Conservation (phyloP, 1,139 yeast genomes). For the Saccharomyces pastorianus region DNA sequence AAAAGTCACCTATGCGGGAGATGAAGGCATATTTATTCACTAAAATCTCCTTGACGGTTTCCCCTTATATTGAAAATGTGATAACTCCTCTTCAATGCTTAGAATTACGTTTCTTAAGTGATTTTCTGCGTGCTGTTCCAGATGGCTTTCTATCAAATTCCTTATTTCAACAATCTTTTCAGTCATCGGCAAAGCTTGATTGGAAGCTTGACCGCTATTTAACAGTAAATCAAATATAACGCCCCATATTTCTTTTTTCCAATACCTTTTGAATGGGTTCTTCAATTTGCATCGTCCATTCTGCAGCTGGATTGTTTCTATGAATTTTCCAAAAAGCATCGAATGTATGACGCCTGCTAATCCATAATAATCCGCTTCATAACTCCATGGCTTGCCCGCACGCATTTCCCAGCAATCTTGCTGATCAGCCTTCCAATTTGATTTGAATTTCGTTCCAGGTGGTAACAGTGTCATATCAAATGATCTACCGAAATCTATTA, state of each 20-base stretch:
- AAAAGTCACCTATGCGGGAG: neutral
- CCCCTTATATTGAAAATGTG: neutral
- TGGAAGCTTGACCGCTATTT: constrained; percentile 42
- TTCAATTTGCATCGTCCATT: constrained; percentile 35
- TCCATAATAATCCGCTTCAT: constrained; percentile 81
- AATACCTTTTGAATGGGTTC: constrained; percentile 56
- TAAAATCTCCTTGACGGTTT: neutral
- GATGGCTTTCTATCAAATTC: constrained; percentile 39
- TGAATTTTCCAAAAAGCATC: constrained; percentile 58
- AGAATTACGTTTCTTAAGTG: constrained; percentile 17
- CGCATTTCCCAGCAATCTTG: constrained; percentile 78
- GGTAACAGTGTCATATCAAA: constrained; percentile 60
- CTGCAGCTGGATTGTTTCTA: constrained; percentile 36
- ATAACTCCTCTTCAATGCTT: constrained; percentile 23
- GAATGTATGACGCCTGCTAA: constrained; percentile 69
- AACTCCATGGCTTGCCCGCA: constrained; percentile 58
- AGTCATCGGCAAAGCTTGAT: constrained; percentile 35
- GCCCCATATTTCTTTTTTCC: constrained; percentile 71
- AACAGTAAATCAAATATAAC: constrained; percentile 57
- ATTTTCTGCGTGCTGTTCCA: constrained; percentile 29
- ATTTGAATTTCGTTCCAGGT: constrained; percentile 44
- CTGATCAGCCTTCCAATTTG: constrained; percentile 56
- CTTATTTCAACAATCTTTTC: constrained; percentile 36
- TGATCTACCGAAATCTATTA: constrained; percentile 82
- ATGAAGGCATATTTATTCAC: neutral